These are phyloP conservation scores for Passiflora organensis DNA, from an alignment of 345 rosid genomes.

Conservation along the genomic window DNA sequence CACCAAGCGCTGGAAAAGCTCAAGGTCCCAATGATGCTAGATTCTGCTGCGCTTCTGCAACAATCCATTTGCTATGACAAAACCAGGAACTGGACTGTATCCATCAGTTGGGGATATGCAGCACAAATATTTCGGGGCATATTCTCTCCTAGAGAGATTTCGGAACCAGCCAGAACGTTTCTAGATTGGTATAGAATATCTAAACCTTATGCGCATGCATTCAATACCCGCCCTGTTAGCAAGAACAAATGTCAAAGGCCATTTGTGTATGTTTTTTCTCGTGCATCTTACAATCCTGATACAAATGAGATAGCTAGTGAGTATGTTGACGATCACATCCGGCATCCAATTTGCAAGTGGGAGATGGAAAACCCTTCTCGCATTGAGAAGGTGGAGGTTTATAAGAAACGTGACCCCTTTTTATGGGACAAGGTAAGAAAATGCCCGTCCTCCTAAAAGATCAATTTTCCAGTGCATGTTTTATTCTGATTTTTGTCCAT, in stretches of 20 bases:
- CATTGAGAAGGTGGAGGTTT: conserved; percentile 33
- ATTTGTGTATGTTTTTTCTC: conserved; percentile 38
- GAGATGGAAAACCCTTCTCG: conserved; percentile 28
- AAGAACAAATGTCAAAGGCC: conserved; percentile 46
- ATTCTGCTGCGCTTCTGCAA: conserved; percentile 60
- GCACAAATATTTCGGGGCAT: conserved; percentile 55
- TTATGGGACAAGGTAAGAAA: conserved; percentile 50
- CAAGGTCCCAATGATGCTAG: conserved; percentile 36
- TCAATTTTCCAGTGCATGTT: not conserved
- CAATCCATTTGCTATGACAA: conserved; percentile 68
- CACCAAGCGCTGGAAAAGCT: conserved; percentile 42
- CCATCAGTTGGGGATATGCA: conserved; percentile 78
- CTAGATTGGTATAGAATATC: conserved; percentile 47
- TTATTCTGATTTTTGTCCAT: too few relatives aligned
- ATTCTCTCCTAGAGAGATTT: conserved; percentile 42
- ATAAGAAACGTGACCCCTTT: conserved; percentile 37
- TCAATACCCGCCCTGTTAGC: conserved; percentile 49
- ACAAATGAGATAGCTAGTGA: conserved; percentile 35
- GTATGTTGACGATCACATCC: conserved; percentile 25
- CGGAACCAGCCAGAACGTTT: conserved; percentile 52
- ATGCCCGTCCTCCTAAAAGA: not conserved
- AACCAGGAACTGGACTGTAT: conserved; percentile 53
- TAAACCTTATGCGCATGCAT: conserved; percentile 30
- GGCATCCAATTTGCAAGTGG: conserved; percentile 40
- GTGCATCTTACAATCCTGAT: conserved; percentile 21